Conservation (phyloP, 2,329 filamentous ascomycete genomes). For the Aureobasidium sp. region DNA sequence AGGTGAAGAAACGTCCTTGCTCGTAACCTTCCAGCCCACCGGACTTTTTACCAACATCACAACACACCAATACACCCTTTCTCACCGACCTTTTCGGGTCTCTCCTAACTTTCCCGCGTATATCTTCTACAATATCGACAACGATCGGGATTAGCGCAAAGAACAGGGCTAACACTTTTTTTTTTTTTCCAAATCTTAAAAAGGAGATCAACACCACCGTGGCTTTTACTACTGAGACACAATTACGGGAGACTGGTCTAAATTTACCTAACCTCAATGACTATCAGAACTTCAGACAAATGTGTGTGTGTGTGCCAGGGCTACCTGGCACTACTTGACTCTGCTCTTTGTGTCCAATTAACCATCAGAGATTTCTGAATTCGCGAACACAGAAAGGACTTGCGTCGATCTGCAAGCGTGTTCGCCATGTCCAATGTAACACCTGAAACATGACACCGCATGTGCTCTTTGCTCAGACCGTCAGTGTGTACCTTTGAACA, state of each 20-base stretch:
- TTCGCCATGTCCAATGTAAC: conserved; percentile 7
- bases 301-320: too few species aligned
- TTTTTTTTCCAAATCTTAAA: background rate
- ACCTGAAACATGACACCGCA: conserved; percentile 13
- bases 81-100: conserved; percentile 3
- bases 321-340: background rate
- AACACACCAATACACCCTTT: conserved; percentile 10
- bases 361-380: background rate
- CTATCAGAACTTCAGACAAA: background rate
- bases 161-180: background rate
- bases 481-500: background rate
- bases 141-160: background rate
- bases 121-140: background rate
- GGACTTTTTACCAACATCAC: conserved; percentile 1
- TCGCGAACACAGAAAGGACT: background rate
- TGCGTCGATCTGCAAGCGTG: background rate
- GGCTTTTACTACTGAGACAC: background rate
- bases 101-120: background rate
- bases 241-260: conserved; percentile 12
- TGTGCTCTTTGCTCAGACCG: background rate
- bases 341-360: background rate
- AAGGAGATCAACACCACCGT: background rate
- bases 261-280: background rate
- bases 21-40: conserved; percentile 12
- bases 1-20: conserved; percentile 10